phyloP scores from a whole-genome alignment of 23 red algal genomes.

The Gracilaria domingensis region DNA sequence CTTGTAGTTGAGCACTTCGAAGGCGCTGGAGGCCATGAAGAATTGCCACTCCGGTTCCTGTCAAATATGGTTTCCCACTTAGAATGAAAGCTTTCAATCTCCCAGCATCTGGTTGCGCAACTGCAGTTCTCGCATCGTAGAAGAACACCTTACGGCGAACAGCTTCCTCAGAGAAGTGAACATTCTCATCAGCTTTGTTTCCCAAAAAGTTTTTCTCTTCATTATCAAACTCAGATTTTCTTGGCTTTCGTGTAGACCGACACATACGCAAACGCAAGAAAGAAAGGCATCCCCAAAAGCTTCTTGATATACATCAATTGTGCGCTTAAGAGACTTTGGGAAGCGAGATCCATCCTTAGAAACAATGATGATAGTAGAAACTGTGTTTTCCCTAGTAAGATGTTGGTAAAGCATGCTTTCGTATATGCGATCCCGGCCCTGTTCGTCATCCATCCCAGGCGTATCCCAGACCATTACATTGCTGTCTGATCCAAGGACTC shows the following conservation, averaged over 20 bases:
- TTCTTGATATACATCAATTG: background rate
- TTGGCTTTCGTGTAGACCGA: background rate
- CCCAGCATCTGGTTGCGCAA: background rate
- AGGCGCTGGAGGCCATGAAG: background rate
- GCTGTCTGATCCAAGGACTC: background rate
- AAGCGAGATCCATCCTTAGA: background rate
- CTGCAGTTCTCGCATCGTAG: background rate
- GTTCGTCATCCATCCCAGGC: background rate
- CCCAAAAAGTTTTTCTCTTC: background rate
- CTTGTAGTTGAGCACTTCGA: background rate
- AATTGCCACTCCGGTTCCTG: background rate
- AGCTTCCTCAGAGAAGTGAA: slow-evolving; percentile 1
- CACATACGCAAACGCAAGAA: background rate
- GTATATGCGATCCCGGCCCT: background rate
- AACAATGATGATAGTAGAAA: background rate
- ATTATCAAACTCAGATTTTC: background rate
- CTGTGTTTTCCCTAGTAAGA: background rate
- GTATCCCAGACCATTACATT: background rate
- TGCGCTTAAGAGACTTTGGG: background rate
- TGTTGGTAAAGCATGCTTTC: background rate
- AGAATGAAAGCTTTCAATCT: background rate
- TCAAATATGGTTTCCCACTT: background rate
- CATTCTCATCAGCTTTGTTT: background rate
- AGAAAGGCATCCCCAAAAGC: slow-evolving; percentile 10
- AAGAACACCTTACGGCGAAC: background rate